These are phyloP conservation scores for Metarhizium guizhouense DNA, from an alignment of 2,329 filamentous ascomycete genomes.

Conservation along the genomic window DNA sequence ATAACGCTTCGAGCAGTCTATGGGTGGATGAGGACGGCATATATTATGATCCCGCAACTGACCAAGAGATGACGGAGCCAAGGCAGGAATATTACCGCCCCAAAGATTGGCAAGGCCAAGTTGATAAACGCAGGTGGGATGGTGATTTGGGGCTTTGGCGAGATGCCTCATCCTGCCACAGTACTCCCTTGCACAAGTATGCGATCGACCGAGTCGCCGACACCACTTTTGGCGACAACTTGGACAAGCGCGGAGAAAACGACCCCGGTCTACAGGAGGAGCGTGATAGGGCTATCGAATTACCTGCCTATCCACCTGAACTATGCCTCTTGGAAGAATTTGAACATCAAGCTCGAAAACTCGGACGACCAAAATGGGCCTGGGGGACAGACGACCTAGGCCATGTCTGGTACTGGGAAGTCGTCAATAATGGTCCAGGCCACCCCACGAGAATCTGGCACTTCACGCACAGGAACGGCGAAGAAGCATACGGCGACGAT, in stretches of 20 bases:
- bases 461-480: background rate
- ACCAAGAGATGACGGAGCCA: background rate
- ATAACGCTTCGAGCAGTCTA: too few species aligned
- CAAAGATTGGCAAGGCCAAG: background rate
- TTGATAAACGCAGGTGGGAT: too few species aligned
- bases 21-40: too few species aligned
- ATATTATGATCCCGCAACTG: too few species aligned
- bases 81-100: background rate
- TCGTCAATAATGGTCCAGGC: background rate
- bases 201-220: background rate
- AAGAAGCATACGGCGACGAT: background rate
- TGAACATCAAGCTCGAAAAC: background rate
- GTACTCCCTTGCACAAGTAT: too few species aligned
- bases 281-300: background rate
- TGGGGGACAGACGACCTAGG: too few species aligned
- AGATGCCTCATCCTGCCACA: too few species aligned
- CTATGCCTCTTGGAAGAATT: background rate
- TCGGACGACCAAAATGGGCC: background rate
- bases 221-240: background rate
- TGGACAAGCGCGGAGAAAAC: background rate
- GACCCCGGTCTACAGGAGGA: background rate
- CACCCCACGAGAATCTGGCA: background rate
- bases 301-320: background rate
- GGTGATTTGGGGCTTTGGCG: too few species aligned
- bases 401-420: background rate